These are phyloP conservation scores for Toxoplasma gondii DNA, from an alignment of 169 alveolate species.

Conservation along the genomic window DNA sequence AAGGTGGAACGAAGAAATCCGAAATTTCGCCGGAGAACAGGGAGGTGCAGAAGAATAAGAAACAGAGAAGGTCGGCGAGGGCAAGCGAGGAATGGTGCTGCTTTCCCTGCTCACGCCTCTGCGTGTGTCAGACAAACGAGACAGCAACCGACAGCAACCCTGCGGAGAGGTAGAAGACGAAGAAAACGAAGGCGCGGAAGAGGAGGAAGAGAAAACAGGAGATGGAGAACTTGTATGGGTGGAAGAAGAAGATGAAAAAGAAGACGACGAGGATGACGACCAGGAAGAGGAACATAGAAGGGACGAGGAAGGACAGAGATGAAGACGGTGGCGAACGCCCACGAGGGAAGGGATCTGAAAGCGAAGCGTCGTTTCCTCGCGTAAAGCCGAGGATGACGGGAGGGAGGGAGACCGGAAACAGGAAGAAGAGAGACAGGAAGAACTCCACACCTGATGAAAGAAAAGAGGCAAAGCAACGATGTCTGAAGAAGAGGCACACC, in stretches of 20 bases:
- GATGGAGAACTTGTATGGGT: neutral
- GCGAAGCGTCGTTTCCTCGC: too few relatives aligned
- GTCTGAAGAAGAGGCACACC: too few relatives aligned
- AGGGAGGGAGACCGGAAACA: too few relatives aligned
- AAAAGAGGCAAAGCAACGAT: too few relatives aligned
- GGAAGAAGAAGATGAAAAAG: neutral
- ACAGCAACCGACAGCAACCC: neutral
- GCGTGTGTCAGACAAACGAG: neutral
- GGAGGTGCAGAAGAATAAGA: neutral
- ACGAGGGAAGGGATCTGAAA: too few relatives aligned
- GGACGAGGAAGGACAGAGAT: neutral
- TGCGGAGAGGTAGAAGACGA: neutral
- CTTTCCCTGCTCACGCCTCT: neutral
- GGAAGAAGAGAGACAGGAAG: neutral
- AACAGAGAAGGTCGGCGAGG: neutral
- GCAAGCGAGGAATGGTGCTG: too few relatives aligned
- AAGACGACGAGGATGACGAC: neutral
- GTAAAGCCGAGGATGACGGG: too few relatives aligned
- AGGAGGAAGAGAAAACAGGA: neutral
- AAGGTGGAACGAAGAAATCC: constrained; percentile 19
- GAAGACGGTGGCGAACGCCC: too few relatives aligned
- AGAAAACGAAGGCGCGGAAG: neutral
- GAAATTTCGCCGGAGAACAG: neutral
- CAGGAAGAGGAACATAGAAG: neutral
- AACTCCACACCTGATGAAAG: too few relatives aligned